Percentiles rank a stretch among this genome's conserved stretches.
Evolutionary conservation across 495 filamentous ascomycete species (phyloP).

Genomic region (Aspergillus bridgeri): DNA sequence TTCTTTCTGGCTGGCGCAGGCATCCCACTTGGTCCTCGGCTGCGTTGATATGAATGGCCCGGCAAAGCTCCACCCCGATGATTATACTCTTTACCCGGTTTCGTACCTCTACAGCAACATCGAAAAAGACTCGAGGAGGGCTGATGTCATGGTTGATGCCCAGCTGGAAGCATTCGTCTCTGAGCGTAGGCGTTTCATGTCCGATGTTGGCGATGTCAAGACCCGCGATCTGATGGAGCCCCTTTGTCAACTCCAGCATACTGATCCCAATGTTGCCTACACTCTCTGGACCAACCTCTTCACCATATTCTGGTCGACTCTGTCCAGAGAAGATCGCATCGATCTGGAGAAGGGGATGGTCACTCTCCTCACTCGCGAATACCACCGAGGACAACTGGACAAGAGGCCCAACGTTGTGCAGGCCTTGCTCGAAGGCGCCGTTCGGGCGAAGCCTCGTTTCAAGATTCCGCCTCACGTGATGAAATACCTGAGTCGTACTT

Average conservation of each 20-base stretch:
- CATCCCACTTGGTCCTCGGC: constrained; percentile 84
- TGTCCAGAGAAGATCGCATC: constrained; percentile 81
- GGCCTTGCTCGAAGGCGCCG: constrained; percentile 79
- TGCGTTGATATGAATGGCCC: constrained; percentile 79
- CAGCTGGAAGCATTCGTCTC: constrained; percentile 76
- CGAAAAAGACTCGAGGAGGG: constrained; percentile 66
- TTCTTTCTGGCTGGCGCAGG: constrained; percentile 95
- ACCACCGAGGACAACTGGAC: constrained; percentile 89
- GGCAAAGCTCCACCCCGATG: constrained; percentile 72
- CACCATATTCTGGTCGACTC: constrained; percentile 86
- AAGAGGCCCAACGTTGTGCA: constrained; percentile 93
- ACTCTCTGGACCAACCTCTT: constrained; percentile 89
- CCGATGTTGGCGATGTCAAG: constrained; percentile 77
- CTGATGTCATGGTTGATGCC: constrained; percentile 71
- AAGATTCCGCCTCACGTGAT: constrained; percentile 93
- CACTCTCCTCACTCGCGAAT: constrained; percentile 84
- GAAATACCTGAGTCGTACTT: constrained; percentile 87
- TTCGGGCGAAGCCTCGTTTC: constrained; percentile 75
- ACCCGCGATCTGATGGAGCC: constrained; percentile 86
- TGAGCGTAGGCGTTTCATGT: constrained; percentile 74
- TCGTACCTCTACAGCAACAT: constrained; percentile 62
- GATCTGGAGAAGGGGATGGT: constrained; percentile 90
- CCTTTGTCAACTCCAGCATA: constrained; percentile 89
- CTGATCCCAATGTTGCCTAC: constrained; percentile 73
- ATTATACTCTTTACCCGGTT: constrained; percentile 72